Base-by-base conservation (phyloP, 1,284 basidiomycete genomes). In the Neolentinus lepideus region DNA sequence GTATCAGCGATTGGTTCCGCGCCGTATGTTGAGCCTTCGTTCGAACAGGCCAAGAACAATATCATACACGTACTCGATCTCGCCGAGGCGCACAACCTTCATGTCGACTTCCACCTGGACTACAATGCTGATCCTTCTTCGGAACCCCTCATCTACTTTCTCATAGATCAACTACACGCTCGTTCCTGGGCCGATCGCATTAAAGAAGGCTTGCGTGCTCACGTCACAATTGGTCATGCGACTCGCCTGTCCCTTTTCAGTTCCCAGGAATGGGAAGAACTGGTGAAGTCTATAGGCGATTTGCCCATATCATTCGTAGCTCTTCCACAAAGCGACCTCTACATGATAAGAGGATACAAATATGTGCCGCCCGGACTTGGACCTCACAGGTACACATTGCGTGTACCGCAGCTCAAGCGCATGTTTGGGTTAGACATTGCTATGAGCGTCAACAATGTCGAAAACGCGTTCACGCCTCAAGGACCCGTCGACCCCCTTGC, bases 391-490 rank as follows among this genome's bases (percentile, higher is more conserved):
- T 71, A 79, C 54, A 81, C 83, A 25, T 72, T 85, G 47, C 73
- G 79, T 55, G 76, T 81, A 47, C 75, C 78, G 24, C 66, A 72
- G 55, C 66, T 82, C 45, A 68, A 69, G 56, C 67, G 67, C 56
- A 68, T 76, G 52, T 73, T 77, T 62, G 73, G 74, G 11, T 59
- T 85, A 31, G 67, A 74, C 50, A 67, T 80, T 50, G 80, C 79
- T 53, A 76, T 84, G 74, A 71, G 77, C 54, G 78, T 85, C 26
- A 84, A 85, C 64, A 84, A 85, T 63, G 75, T 84, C 58, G 78
- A 77, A 60, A 87, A 85, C 61, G 79, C 81, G 26, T 86, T 86
- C 64, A 85, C 80, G 51, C 84, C 83, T 27, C 84, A 85, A 66
- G 84, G 83, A 52, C 75, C 74, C 26, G 63, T 79, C 29, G 84